Conservation (phyloP, 805 yeast species). For the Torulaspora franciscae region DNA sequence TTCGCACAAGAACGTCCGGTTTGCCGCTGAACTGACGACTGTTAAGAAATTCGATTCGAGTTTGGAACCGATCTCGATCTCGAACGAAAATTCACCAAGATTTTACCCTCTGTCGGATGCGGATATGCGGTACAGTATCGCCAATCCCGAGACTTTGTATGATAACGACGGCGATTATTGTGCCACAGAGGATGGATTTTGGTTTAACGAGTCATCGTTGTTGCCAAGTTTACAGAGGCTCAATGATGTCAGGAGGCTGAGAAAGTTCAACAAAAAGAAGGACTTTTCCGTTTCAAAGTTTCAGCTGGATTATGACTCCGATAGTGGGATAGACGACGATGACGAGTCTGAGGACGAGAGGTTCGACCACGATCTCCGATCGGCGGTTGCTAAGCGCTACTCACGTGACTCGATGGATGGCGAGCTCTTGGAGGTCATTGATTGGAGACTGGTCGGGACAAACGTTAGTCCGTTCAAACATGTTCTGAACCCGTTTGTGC, state of each 20-base stretch:
- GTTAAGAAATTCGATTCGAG: conserved; percentile 59
- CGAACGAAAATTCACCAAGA: conserved; percentile 45
- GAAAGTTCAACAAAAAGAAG: neutral
- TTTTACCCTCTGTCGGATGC: conserved; percentile 19
- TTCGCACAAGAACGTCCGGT: conserved; percentile 54
- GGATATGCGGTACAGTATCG: conserved; percentile 6
- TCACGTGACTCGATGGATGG: neutral
- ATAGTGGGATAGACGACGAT: conserved; percentile 17
- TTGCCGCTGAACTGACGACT: conserved; percentile 55
- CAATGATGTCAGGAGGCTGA: conserved; percentile 4
- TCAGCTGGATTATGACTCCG: conserved; percentile 22
- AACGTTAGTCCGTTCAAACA: conserved; percentile 11
- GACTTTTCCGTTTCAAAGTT: conserved; percentile 6
- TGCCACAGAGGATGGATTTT: conserved; percentile 16
- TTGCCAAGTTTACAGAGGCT: conserved; percentile 10
- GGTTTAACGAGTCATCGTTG: conserved; percentile 16
- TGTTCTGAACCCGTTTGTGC: conserved; percentile 9
- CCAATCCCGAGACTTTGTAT: conserved; percentile 7
- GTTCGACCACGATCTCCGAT: conserved; percentile 5
- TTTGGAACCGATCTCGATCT: conserved; percentile 61
- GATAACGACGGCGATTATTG: conserved; percentile 5
- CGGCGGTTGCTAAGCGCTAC: conserved; percentile 3
- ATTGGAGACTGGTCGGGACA: conserved; percentile 13
- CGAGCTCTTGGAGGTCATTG: conserved; percentile 8
- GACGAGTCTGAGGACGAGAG: conserved; percentile 9